Evolutionary conservation across 1,139 yeast species (phyloP).

Genomic region (Nadsonia commutata): DNA sequence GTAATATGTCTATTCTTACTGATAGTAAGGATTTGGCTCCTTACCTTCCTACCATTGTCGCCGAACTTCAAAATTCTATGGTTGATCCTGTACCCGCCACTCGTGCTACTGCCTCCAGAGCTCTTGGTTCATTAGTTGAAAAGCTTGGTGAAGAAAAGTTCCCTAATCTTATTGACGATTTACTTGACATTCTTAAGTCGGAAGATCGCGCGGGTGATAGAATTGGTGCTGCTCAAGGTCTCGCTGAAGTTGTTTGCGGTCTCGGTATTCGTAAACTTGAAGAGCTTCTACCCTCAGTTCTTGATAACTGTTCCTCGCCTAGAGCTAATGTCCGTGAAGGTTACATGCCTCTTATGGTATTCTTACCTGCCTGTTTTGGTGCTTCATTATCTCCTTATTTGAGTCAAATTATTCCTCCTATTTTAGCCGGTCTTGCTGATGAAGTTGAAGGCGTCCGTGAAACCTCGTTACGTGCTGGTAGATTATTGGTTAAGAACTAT

Average conservation of each 20-base stretch:
- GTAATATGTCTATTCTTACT: constrained; percentile 93
- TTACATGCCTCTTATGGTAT: constrained; percentile 77
- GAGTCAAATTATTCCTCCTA: constrained; percentile 73
- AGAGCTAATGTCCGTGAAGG: constrained; percentile 76
- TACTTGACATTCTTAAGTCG: constrained; percentile 64
- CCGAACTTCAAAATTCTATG: constrained; percentile 84
- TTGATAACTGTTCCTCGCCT: constrained; percentile 54
- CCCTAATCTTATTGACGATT: constrained; percentile 80
- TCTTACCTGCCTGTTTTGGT: constrained; percentile 91
- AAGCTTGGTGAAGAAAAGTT: constrained; percentile 91
- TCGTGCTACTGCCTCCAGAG: constrained; percentile 94
- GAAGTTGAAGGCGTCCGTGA: constrained; percentile 76
- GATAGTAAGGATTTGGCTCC: constrained; percentile 78
- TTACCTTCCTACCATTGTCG: constrained; percentile 59
- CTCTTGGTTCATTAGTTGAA: constrained; percentile 89
- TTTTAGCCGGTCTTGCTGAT: constrained; percentile 84
- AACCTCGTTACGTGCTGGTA: constrained; percentile 82
- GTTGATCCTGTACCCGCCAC: constrained; percentile 98
- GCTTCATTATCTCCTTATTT: constrained; percentile 82
- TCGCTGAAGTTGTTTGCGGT: constrained; percentile 87
- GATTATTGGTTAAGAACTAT: constrained; percentile 79
- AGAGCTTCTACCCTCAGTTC: constrained; percentile 68
- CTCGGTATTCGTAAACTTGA: constrained; percentile 78
- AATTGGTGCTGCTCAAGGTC: constrained; percentile 93
- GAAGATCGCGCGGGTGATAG: constrained; percentile 80